Conservation (phyloP, 352 stramenopile species). For the Phytophthora brassicae region DNA sequence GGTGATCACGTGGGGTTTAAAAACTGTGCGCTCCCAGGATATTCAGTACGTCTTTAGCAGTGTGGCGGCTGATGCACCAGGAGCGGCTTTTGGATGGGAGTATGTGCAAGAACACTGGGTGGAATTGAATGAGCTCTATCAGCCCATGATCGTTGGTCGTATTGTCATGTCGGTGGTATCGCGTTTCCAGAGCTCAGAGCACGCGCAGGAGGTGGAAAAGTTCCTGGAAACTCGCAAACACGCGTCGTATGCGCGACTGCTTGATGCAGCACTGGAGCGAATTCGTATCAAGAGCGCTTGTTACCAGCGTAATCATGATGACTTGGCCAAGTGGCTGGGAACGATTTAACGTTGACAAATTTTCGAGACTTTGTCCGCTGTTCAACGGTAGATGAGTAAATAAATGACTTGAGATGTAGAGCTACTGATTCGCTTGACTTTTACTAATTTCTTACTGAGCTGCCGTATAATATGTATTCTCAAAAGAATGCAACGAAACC, state of each 20-base stretch:
- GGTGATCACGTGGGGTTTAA: slow-evolving; percentile 68
- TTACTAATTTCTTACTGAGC: too few relatives aligned
- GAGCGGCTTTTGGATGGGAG: slow-evolving; percentile 58
- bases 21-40: slow-evolving; percentile 79
- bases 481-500: too few relatives aligned
- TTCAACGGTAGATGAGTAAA: too few relatives aligned
- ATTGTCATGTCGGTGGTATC: slow-evolving; percentile 64
- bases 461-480: too few relatives aligned
- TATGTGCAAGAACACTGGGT: slow-evolving; percentile 77
- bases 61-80: slow-evolving; percentile 60
- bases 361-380: too few relatives aligned
- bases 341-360: slow-evolving; percentile 15
- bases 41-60: slow-evolving; percentile 79
- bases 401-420: too few relatives aligned
- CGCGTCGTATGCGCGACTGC: slow-evolving; percentile 58
- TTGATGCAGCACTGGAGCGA: slow-evolving; percentile 70
- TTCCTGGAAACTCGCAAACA: slow-evolving; percentile 74
- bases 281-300: slow-evolving; percentile 75
- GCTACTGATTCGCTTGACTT: too few relatives aligned
- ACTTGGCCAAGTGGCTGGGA: slow-evolving; percentile 59
- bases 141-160: slow-evolving; percentile 59
- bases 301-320: slow-evolving; percentile 55
- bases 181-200: slow-evolving; percentile 64
- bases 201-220: slow-evolving; percentile 52
- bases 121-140: slow-evolving; percentile 67